Evolutionary conservation across 2,329 filamentous ascomycete genomes (phyloP).

Genomic region (Aspergillus aculeatinus): DNA sequence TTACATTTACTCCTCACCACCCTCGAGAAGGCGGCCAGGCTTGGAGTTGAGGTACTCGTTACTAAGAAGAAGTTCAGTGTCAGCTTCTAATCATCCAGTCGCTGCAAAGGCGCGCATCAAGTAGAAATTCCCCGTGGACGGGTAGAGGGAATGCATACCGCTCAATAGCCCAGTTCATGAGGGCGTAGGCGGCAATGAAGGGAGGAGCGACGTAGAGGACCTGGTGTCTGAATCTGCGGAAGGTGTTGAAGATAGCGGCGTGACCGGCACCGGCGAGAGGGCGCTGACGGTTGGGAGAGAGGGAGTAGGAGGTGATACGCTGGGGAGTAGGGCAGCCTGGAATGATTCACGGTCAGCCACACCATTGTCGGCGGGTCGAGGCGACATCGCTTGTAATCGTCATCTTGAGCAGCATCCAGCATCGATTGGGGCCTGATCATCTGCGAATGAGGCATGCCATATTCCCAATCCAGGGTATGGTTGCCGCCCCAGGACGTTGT

Average conservation of each 20-base stretch:
- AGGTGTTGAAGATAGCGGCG: conserved; percentile 92
- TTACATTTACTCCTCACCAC: conserved; percentile 34
- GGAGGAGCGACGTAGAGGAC: conserved; percentile 86
- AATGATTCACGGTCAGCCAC: neutral
- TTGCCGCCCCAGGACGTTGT: neutral
- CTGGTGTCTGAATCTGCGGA: conserved; percentile 80
- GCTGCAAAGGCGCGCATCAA: neutral
- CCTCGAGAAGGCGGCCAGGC: conserved; percentile 42
- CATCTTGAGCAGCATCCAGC: neutral
- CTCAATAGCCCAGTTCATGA: conserved; percentile 88
- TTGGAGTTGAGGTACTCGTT: conserved; percentile 55
- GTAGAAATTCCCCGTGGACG: neutral
- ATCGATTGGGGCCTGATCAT: neutral
- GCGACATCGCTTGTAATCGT: neutral
- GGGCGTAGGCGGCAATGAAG: conserved; percentile 72
- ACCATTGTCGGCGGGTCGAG: neutral
- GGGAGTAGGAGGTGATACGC: conserved; percentile 66
- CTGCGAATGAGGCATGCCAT: neutral
- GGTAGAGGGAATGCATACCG: conserved; percentile 59
- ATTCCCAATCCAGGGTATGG: neutral
- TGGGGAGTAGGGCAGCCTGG: conserved; percentile 47
- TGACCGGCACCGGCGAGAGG: conserved; percentile 75
- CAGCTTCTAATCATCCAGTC: neutral
- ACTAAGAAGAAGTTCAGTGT: conserved; percentile 26
- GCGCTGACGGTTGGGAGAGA: conserved; percentile 86